Base-by-base conservation (phyloP, 2,329 filamentous ascomycete species). In the Arthrobotrys iridis region DNA sequence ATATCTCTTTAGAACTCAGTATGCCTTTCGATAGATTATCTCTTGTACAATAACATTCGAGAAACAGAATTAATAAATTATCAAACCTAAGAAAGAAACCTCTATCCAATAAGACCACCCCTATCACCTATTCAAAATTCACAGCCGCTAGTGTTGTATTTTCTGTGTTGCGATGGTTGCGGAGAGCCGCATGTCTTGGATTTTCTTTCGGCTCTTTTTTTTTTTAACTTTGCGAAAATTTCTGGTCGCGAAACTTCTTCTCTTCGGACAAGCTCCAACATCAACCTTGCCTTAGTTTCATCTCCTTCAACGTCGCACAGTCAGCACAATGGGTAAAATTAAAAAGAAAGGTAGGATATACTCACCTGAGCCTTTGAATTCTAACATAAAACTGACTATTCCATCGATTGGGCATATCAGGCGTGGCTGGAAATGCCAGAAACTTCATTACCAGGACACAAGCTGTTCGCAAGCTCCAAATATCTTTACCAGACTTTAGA, bases 371-470 rank as follows among this genome's bases (percentile, higher is more conserved):
- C 43, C 7, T 20, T 52, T 11, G 26, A 22, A 10, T 33, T 24
- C 0, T 55, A n/a, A 22, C 30, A 22, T n/a, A 7, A 10, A 2
- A 37, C 50, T 37, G 10, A 55, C 15, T 18, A 26, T 60, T 67
- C 30, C 65, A 24, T 28, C 68, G 33, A 43, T 68, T 67, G 22
- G 22, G 24, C 10, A 28, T 28, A 24, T 10, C 78, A 90, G 89
- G 93, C 82, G 89, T 91, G 82, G 87, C 93, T 82, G 95, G 95
- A 83, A 91, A 93, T 83, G 93, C 93, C 85, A 97, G 95, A 85
- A 99, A 99, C 87, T 99, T 94, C 86, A 93, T 99, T 80, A 99
- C 95, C 70, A 88, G 95, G 83, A 97, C 94, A 43, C 93, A 97
- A 85, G 95, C 95, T 48, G 93, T 99, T 80, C 93, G 93, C 83